Evolutionary conservation across 495 filamentous ascomycete species (phyloP), one percentile per base, ranked within the genome.

Genomic region (Penicillium bialowiezense): DNA sequence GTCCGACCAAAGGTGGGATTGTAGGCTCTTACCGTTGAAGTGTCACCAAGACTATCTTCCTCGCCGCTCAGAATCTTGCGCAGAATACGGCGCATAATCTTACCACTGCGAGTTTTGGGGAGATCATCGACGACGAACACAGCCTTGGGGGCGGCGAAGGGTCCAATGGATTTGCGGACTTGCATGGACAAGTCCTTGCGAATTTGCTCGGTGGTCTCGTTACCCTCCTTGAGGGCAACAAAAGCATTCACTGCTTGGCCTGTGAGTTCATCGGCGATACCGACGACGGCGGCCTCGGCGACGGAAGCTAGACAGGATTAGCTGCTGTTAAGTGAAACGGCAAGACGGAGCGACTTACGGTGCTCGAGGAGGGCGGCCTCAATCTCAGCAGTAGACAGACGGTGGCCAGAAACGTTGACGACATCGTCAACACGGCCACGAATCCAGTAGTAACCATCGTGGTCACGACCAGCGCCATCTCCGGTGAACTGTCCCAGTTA

Each of bases 381-480:
- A 52, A 98, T 97, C 70, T 98, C 93, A 37, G 93, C 93, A 14
- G 95, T 99, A 10, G 92, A 97, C 36, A 99, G 78, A 67, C 93
- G 84, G 65, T 99, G 95, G 24, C 93, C 93, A 51, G 86, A 91
- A 41, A 99, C 93, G 66, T 97, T 99, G 63, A 99, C 92, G 47
- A 97, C 93, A 59, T 99, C 93, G 63, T 99, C 93, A 23, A 97
- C 93, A 73, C 93, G 90, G 40, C 93, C 95, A 48, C 95, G 91
- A 70, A 99, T 97, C 95, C 95, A 97, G 81, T 97, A 97, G 77
- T 97, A 97, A 42, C 93, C 93, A 56, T 99, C 95, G 71, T 96
- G 89, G 67, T 99, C 93, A 60, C 95, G 88, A 54, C 88, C 95
- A 48, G 95, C 93, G 58, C 95, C 95, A 68, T 99, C 93, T 54